Evolutionary conservation across 2,329 filamentous ascomycete genomes (phyloP).

Genomic region (Thelonectria discophora): DNA sequence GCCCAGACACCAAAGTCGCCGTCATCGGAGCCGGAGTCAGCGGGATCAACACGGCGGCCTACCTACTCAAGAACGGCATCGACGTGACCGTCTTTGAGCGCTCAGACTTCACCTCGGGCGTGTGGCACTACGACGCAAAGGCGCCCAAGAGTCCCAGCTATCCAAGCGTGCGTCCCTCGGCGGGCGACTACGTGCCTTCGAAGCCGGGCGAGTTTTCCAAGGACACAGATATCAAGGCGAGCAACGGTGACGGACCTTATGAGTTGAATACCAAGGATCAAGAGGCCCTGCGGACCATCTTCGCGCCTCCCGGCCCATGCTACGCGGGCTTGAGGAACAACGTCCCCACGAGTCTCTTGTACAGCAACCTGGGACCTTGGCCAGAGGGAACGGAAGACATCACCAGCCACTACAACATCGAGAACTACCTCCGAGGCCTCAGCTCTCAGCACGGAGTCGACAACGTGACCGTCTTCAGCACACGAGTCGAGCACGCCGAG

Average conservation of each 20-base stretch:
- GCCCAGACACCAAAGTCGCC: constrained; percentile 41
- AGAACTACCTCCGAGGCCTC: constrained; percentile 69
- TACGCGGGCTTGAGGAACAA: constrained; percentile 73
- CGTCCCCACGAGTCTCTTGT: constrained; percentile 68
- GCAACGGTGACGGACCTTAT: background rate
- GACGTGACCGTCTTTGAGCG: constrained; percentile 52
- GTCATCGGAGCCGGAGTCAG: constrained; percentile 54
- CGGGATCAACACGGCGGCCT: constrained; percentile 50
- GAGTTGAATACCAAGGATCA: constrained; percentile 3
- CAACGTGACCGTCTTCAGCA: constrained; percentile 62
- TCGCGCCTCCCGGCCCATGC: constrained; percentile 57
- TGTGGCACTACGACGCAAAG: constrained; percentile 51
- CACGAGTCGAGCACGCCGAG: constrained; percentile 61
- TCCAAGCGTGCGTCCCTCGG: constrained; percentile 43
- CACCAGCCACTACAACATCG: constrained; percentile 64
- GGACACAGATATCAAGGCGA: background rate
- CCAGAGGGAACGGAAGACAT: constrained; percentile 67
- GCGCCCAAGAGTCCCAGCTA: constrained; percentile 45
- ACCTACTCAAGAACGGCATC: constrained; percentile 48
- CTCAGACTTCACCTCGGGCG: constrained; percentile 46
- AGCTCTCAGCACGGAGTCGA: constrained; percentile 60
- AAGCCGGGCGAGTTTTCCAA: constrained; percentile 17
- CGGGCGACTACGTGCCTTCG: constrained; percentile 40
- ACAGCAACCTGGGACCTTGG: constrained; percentile 58
- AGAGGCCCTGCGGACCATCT: constrained; percentile 21